These are phyloP conservation scores for Colletotrichum eremochloae DNA, from an alignment of 2,329 filamentous ascomycete species.

Conservation along the genomic window DNA sequence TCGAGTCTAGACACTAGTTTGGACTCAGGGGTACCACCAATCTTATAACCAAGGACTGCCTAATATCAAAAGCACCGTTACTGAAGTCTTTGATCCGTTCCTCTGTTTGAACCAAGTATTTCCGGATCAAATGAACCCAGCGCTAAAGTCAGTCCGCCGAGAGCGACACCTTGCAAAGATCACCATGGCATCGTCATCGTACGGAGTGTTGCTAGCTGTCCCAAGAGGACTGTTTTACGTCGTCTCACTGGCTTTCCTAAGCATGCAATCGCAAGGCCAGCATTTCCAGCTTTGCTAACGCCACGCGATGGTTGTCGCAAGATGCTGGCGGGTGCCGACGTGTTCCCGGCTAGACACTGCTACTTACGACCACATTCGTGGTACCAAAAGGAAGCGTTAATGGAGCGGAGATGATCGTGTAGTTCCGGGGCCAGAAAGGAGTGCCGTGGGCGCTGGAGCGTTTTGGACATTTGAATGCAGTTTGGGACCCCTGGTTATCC, in stretches of 20 bases:
- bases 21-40: not conserved
- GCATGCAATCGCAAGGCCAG: no score
- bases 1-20: not conserved
- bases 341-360: not conserved
- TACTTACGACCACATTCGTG: not conserved
- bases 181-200: not conserved
- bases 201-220: no score
- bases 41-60: not conserved
- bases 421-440: not conserved
- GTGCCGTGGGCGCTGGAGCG: not conserved
- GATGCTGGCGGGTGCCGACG: no score
- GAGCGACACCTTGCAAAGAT: not conserved
- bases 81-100: not conserved
- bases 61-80: not conserved
- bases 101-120: not conserved
- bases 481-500: not conserved
- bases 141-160: not conserved
- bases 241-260: no score
- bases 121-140: conserved; percentile 1
- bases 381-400: not conserved
- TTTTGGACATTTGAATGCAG: not conserved
- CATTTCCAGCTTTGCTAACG: no score
- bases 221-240: no score
- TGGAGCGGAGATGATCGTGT: not conserved
- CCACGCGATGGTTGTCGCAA: no score